Evolutionary conservation across 495 filamentous ascomycete species (phyloP).

Genomic region (Hyaloscypha bicolor): DNA sequence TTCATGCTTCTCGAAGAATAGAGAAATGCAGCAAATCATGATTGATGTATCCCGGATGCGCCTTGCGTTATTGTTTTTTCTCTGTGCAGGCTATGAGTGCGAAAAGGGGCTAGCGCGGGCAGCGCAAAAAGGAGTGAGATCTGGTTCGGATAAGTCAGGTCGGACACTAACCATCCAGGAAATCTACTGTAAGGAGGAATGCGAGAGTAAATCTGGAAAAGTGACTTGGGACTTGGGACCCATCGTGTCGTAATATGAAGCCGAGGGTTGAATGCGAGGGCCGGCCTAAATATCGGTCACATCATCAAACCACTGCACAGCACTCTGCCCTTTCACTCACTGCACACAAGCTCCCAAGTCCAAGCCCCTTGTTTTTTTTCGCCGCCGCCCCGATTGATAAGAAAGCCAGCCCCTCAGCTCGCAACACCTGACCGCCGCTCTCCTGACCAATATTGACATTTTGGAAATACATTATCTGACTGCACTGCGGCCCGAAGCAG

Average conservation of each 20-base stretch:
- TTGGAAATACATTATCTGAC: neutral
- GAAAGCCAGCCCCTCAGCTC: neutral
- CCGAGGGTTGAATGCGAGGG: neutral
- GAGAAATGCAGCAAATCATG: slow-evolving; percentile 28
- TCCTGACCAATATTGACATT: neutral
- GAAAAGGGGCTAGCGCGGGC: slow-evolving; percentile 13
- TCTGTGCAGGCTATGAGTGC: neutral
- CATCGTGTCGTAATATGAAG: neutral
- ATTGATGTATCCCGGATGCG: neutral
- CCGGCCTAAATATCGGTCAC: slow-evolving; percentile 8
- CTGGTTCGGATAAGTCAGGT: slow-evolving; percentile 2
- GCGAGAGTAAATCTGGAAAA: neutral
- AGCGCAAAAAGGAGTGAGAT: neutral
- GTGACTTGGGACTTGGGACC: neutral
- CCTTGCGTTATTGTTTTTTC: neutral
- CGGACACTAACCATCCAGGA: neutral
- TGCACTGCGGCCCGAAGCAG: neutral
- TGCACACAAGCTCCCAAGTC: neutral
- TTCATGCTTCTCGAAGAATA: slow-evolving; percentile 24
- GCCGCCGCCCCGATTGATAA: neutral
- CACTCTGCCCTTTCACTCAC: neutral
- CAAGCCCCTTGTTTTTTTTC: slow-evolving; percentile 15
- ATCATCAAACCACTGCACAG: slow-evolving; percentile 5
- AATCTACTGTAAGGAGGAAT: too few relatives aligned
- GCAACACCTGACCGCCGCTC: neutral